Base-by-base conservation (phyloP, 768 basidiomycete species). In the Scleroderma bovista region DNA sequence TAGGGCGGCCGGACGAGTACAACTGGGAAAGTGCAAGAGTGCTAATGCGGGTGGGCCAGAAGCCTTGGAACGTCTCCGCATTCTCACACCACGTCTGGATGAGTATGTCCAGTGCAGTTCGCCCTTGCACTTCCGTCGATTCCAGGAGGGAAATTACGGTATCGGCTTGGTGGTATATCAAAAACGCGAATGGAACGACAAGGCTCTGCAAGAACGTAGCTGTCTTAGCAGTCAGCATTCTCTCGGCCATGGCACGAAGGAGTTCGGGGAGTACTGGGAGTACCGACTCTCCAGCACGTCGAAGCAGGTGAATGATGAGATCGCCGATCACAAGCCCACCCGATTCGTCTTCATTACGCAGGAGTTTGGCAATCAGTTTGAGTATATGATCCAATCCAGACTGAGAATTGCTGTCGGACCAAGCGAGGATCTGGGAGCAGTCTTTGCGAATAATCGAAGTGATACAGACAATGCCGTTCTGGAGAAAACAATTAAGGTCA, bases 41-140 rank as follows among this genome's bases (percentile, higher is more conserved):
- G 66, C 91, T 93, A 59, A 95, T 78, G 29, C 91, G 81, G 4
- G 83, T 81, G 10, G 91, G 84, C 94, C 95, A 98, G 67, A 86
- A 92, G 26, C 96, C 94, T 61, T 93, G 91, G 77, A 98, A 89
- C 5, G 86, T 91, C 66, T 92, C 88, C 12, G 86, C 85, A 59
- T 93, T 94, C 64, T 99, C 95, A 60, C 88, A 90, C 95, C 94
- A 97, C 0, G 88, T 84, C 48, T 85, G 80, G 23, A 98, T 77
- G n/a, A 99, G 74, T 42, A 97, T 78, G 52, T 93, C 84, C n/a
- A 97, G 76, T 0, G 80, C 90, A 0, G 77, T 75, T 24, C 81
- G 76, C 19, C 77, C 81, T 40, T 79, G 71, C 10, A 84, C 72
- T 12, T 68, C 71, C 54, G 80, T 83, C 11, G 78, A 71, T 57